Conservation (phyloP, 2,329 filamentous ascomycete genomes). For the Botrytis tulipae region DNA sequence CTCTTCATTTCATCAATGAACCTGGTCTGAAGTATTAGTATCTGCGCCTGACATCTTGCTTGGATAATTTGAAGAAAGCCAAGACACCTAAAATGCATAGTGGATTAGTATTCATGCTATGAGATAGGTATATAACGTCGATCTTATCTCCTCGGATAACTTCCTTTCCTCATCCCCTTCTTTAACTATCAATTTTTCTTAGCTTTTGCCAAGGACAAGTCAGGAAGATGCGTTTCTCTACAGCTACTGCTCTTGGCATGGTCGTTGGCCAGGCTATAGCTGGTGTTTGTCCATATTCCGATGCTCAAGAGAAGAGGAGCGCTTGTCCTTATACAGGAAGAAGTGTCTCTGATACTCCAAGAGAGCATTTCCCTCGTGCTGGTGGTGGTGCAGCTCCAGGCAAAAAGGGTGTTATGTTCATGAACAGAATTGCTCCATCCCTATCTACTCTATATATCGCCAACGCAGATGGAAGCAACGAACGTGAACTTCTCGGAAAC, state of each 20-base stretch:
- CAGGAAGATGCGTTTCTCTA: constrained; percentile 8
- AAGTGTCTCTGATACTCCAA: background rate
- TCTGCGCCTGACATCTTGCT: background rate
- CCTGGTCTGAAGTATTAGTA: background rate
- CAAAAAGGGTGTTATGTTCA: constrained; percentile 29
- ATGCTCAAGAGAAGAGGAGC: background rate
- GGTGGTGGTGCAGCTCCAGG: background rate
- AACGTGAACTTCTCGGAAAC: constrained; percentile 37
- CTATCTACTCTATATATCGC: constrained; percentile 36
- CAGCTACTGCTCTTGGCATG: background rate
- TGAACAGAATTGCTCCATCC: constrained; percentile 43
- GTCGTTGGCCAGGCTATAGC: background rate
- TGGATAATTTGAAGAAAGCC: background rate
- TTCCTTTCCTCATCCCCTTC: background rate
- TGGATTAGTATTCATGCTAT: background rate
- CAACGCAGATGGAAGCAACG: constrained; percentile 43
- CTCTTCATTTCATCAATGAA: background rate
- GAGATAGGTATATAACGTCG: background rate
- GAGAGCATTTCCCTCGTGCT: background rate
- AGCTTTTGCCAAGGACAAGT: background rate
- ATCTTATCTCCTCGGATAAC: background rate
- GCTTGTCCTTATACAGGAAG: constrained; percentile 1
- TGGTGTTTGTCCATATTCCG: background rate
- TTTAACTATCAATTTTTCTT: background rate
- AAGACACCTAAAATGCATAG: background rate